These are phyloP conservation scores for Ogataea parapolymorpha DNA, from an alignment of 805 yeast species.

Conservation along the genomic window DNA sequence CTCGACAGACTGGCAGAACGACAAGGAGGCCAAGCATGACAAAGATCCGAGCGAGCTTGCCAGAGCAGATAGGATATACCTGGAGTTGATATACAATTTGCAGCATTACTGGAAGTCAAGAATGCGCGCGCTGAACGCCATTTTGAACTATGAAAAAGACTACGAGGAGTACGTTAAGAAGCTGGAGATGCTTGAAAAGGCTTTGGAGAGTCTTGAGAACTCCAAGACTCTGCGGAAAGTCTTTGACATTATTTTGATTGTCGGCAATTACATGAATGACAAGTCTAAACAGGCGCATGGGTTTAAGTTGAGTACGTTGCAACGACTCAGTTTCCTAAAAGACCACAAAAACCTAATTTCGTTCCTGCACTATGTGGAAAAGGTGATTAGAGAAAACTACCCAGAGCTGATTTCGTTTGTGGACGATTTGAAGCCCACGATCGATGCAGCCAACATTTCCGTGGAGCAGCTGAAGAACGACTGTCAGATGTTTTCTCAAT, in stretches of 20 bases:
- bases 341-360: conserved; percentile 86
- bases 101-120: conserved; percentile 91
- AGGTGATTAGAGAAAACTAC: conserved; percentile 75
- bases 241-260: conserved; percentile 79
- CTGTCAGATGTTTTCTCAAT: conserved; percentile 58
- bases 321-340: conserved; percentile 83
- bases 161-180: conserved; percentile 68
- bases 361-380: conserved; percentile 89
- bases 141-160: conserved; percentile 72
- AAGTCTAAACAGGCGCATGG: conserved; percentile 90
- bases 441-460: conserved; percentile 65
- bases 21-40: conserved; percentile 44
- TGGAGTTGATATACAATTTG: conserved; percentile 79
- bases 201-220: conserved; percentile 60
- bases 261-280: conserved; percentile 97
- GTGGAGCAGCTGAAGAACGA: conserved; percentile 79
- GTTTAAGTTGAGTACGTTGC: conserved; percentile 85
- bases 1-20: conserved; percentile 61
- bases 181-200: conserved; percentile 67
- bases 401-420: conserved; percentile 74
- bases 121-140: conserved; percentile 73
- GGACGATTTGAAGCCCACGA: conserved; percentile 62
- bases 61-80: conserved; percentile 79
- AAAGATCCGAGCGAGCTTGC: conserved; percentile 76
- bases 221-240: conserved; percentile 70